These are phyloP conservation scores for Flaveria bidentis DNA, from an alignment of 129 eudicot genomes.

Conservation along the genomic window DNA sequence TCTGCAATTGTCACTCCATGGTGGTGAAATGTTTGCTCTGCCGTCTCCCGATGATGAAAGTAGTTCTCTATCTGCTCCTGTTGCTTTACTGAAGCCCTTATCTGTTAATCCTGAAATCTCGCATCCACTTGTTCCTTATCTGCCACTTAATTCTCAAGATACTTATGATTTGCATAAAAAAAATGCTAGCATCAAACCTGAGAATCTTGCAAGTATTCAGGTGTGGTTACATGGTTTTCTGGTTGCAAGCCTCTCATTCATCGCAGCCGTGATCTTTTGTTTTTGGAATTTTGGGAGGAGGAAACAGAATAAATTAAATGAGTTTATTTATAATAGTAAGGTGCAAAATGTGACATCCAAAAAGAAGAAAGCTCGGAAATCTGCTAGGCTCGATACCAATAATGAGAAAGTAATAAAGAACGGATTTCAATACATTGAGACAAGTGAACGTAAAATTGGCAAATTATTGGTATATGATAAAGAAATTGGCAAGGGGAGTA, in stretches of 20 bases:
- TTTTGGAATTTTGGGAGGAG: slow-evolving; percentile 29
- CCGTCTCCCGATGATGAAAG: slow-evolving; percentile 41
- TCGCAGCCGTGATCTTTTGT: slow-evolving; percentile 29
- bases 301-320: slow-evolving; percentile 29
- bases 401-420: slow-evolving; percentile 29
- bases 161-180: slow-evolving; percentile 21
- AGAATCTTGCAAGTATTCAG: slow-evolving; percentile 22
- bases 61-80: background rate
- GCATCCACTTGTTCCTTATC: slow-evolving; percentile 33
- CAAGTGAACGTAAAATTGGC: slow-evolving; percentile 56
- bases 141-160: slow-evolving; percentile 17
- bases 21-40: slow-evolving; percentile 43
- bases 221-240: slow-evolving; percentile 36
- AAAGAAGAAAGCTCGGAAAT: slow-evolving; percentile 65
- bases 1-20: slow-evolving; percentile 43
- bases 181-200: slow-evolving; percentile 26
- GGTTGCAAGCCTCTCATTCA: slow-evolving; percentile 36
- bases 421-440: slow-evolving; percentile 28
- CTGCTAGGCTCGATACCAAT: slow-evolving; percentile 39
- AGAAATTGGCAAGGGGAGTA: slow-evolving; percentile 91
- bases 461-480: slow-evolving; percentile 53
- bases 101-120: background rate
- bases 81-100: background rate
- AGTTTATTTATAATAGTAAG: slow-evolving; percentile 35
- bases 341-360: slow-evolving; percentile 47